phyloP scores from a whole-genome alignment of 768 basidiomycete species.

The Termitomyces sp. region DNA sequence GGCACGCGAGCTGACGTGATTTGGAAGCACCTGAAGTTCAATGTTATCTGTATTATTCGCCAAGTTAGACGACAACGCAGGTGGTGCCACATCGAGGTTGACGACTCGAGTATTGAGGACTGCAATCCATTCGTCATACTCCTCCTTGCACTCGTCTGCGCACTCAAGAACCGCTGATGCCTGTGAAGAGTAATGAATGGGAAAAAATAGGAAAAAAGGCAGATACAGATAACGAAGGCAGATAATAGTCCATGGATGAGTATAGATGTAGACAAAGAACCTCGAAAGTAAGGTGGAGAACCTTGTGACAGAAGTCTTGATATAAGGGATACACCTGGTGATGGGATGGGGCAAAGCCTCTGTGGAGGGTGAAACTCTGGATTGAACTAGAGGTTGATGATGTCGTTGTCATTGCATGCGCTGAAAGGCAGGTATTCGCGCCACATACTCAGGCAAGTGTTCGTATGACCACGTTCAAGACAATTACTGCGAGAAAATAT shows the following conservation, averaged over 20 bases:
- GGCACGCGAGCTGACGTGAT: background rate
- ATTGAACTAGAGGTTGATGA: background rate
- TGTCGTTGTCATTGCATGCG: background rate
- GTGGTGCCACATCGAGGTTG: constrained; percentile 1
- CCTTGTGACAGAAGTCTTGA: background rate
- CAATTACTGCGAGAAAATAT: constrained; percentile 8
- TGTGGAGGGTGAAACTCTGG: background rate
- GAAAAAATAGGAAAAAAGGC: constrained; percentile 6
- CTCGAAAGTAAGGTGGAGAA: background rate
- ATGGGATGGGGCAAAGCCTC: background rate
- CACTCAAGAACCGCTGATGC: constrained; percentile 1
- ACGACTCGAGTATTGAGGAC: constrained; percentile 1
- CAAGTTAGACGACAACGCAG: background rate
- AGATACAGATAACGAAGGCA: constrained; percentile 4
- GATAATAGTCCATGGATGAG: background rate
- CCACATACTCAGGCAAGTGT: constrained; percentile 4
- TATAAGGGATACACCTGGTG: background rate
- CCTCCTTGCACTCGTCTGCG: constrained; percentile 7
- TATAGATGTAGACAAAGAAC: background rate
- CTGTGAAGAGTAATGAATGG: constrained; percentile 9
- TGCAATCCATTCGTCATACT: constrained; percentile 10
- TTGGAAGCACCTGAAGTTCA: background rate
- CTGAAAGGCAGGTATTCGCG: background rate
- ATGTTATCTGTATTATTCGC: background rate
- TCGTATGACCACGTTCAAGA: constrained; percentile 4